phyloP scores from a whole-genome alignment of 371 early-diverging fungal genomes.

The Dinochytrium kinnereticum region DNA sequence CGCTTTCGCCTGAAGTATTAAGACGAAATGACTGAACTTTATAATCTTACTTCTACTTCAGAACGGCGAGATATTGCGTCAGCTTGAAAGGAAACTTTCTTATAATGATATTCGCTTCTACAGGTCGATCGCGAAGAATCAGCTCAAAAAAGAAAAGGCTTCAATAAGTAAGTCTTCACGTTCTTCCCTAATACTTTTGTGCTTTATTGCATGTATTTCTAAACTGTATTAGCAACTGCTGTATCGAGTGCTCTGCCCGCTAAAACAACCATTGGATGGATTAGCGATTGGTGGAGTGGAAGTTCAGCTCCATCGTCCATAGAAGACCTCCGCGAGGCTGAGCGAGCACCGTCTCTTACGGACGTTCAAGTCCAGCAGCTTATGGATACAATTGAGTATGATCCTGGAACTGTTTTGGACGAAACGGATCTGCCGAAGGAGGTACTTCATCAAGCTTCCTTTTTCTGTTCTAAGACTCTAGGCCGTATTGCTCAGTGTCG shows the following conservation, averaged over 20 bases:
- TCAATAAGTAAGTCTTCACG: constrained; percentile 3
- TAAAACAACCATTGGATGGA: constrained; percentile 40
- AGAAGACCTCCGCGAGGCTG: not conserved
- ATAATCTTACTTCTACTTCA: constrained; percentile 47
- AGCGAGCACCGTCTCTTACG: constrained; percentile 25
- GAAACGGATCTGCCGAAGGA: constrained; percentile 81
- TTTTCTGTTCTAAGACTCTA: not conserved
- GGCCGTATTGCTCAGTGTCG: constrained; percentile 69
- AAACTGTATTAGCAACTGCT: not conserved
- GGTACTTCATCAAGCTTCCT: constrained; percentile 38
- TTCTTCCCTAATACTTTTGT: too few species aligned
- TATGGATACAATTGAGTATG: constrained; percentile 94
- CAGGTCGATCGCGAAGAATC: constrained; percentile 77
- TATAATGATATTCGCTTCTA: constrained; percentile 93
- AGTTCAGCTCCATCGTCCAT: too few species aligned
- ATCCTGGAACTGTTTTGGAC: constrained; percentile 73
- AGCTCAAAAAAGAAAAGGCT: constrained; percentile 71
- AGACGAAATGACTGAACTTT: constrained; percentile 6
- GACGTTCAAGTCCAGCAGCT: constrained; percentile 67
- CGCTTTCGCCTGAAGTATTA: constrained; percentile 28
- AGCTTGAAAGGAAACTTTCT: constrained; percentile 77
- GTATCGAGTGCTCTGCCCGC: constrained; percentile 21
- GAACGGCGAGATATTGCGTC: constrained; percentile 63
- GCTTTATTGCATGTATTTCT: too few species aligned
- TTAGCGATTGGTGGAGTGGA: constrained; percentile 42